phyloP scores from a whole-genome alignment of 129 eudicot species.

The Chrysanthemum makinoi region DNA sequence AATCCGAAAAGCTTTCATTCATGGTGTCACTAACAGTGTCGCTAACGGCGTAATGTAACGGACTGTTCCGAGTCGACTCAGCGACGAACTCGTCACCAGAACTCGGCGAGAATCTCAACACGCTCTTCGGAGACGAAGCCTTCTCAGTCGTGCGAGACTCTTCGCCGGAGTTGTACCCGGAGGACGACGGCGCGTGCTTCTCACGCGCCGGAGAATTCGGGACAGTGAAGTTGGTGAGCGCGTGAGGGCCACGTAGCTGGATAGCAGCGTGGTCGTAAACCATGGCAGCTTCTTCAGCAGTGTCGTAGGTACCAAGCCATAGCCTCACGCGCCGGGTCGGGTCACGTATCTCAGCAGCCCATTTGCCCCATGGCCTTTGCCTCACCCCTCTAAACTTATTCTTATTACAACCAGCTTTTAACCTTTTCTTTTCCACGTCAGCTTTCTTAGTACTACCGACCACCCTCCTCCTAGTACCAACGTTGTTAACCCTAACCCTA shows the following conservation, averaged over 20 bases:
- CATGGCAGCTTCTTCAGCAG: constrained; percentile 99
- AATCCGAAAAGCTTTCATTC: constrained; percentile 26
- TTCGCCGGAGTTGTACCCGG: constrained; percentile 58
- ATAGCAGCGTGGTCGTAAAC: constrained; percentile 97
- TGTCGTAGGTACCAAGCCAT: constrained; percentile 94
- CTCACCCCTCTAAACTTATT: constrained; percentile 89
- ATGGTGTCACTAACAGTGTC: no score
- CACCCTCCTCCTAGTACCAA: constrained; percentile 20
- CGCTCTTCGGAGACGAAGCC: constrained; percentile 57
- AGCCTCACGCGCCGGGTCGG: constrained; percentile 75
- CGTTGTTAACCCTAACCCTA: no score
- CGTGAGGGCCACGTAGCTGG: constrained; percentile 93
- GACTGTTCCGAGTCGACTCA: constrained; percentile 39
- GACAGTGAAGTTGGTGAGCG: constrained; percentile 77
- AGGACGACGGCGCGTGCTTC: constrained; percentile 27
- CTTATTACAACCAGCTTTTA: constrained; percentile 28
- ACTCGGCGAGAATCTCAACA: constrained; percentile 44
- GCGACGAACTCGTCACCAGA: constrained; percentile 34
- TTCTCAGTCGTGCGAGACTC: constrained; percentile 39
- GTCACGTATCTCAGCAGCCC: constrained; percentile 99
- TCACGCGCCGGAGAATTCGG: constrained; percentile 23
- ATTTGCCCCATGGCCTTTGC: constrained; percentile 97
- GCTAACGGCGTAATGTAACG: constrained; percentile 16
- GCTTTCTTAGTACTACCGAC: constrained; percentile 23
- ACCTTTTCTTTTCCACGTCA: constrained; percentile 27